Evolutionary conservation across 164 flowering plant species (phyloP), one percentile per base, ranked within the genome.

Genomic region (Tetracentron sinense): DNA sequence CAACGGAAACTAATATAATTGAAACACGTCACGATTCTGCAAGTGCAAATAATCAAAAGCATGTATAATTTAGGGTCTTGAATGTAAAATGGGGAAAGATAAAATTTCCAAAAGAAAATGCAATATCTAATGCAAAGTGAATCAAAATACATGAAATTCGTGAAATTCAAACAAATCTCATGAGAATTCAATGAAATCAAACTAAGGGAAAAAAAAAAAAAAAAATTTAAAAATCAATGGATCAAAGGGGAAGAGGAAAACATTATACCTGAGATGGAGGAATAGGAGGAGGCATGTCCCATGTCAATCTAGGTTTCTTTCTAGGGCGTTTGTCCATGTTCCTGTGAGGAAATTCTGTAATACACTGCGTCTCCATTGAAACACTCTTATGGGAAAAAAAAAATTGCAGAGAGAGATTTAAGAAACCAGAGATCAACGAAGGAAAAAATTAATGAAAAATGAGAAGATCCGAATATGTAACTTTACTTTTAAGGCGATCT

Each of bases 271-370:
- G 80, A 12, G 85, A 76, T 58, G 68, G 70, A 59, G 76, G 89
- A 69, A 73, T 53, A 46, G 77, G 79, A 65, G 87, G 92, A 6
- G 87, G 83, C 66, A 83, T 66, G 52, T 90, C 97, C 94, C 97
- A 90, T 1, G 86, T 74, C 48, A 90, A 77, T 30, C 97, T 78
- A 46, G 85, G 83, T 46, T 85, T 73, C 64, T 90, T 90, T 57
- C 92, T 77, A 2, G 94, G 97, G 19, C 94, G 85, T 58, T 79
- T 84, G 51, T 86, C 94, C 85, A 83, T 82, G 65, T 73, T 84
- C 25, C 69, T 76, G 42, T 81, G 88, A 0, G 88, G 85, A 49
- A 83, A 82, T 23, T 86, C 97, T 11, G 79, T 69, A 0, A 85
- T 81, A 69, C 85, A 69, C 62, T 87, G 87, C 28, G 85, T 86